These are phyloP conservation scores for Sextonia rubra DNA, from an alignment of 164 flowering plant genomes.

Conservation along the genomic window DNA sequence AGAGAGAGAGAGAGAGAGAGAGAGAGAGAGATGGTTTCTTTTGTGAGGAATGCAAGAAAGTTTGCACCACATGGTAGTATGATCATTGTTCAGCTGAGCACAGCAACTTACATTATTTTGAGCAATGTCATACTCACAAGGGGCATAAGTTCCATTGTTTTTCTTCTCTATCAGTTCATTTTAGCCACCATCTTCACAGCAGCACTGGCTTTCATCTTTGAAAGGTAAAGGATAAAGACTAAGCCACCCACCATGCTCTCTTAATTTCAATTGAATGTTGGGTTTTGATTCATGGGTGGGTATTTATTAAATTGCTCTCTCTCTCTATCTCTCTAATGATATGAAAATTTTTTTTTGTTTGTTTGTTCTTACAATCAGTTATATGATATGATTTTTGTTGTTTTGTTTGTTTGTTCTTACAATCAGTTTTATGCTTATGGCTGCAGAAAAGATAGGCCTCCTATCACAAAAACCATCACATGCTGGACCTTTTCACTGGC, in stretches of 20 bases:
- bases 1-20: neutral
- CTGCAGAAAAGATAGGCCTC: conserved; percentile 6
- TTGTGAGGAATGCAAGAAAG: neutral
- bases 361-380: no score
- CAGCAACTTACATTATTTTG: neutral
- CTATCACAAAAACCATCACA: neutral
- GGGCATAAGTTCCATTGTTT: conserved; percentile 7
- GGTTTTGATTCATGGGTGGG: no score
- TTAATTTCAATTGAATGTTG: no score
- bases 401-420: no score
- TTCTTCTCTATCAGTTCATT: conserved; percentile 7
- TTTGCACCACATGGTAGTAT: neutral
- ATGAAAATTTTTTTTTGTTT: no score
- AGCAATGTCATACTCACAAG: conserved; percentile 2
- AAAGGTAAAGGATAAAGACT: neutral
- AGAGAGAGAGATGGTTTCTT: neutral
- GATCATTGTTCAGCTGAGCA: neutral
- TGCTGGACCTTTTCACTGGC: conserved; percentile 7
- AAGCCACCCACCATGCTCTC: neutral
- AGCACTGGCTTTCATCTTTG: conserved; percentile 2
- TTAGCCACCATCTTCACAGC: conserved; percentile 2
- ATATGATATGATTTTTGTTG: no score
- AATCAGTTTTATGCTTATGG: neutral
- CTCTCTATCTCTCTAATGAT: no score
- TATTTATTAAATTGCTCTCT: no score